Evolutionary conservation across 1,139 yeast species (phyloP).

Genomic region (Blastobotrys apis): DNA sequence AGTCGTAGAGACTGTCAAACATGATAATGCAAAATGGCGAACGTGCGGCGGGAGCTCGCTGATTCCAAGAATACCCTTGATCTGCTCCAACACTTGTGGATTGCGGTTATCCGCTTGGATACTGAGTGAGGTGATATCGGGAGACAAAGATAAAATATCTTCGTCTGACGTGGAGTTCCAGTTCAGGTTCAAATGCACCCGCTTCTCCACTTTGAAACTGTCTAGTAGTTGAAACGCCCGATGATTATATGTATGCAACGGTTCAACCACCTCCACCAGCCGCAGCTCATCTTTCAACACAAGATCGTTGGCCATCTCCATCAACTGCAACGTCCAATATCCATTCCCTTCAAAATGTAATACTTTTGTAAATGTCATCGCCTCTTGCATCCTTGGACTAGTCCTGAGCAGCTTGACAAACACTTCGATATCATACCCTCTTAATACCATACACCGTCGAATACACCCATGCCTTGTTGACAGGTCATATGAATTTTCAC

Average conservation of each 20-base stretch:
- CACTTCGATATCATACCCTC: background rate
- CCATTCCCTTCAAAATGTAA: too few species aligned
- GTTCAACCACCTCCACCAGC: background rate
- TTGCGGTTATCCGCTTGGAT: background rate
- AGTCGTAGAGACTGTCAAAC: background rate
- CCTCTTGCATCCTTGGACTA: background rate
- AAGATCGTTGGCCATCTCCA: too few species aligned
- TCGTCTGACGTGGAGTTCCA: background rate
- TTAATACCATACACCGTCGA: background rate
- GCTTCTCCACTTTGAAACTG: background rate
- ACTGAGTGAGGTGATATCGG: background rate
- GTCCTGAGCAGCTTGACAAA: background rate
- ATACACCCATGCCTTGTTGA: background rate
- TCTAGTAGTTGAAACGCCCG: too few species aligned
- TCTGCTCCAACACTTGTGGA: background rate
- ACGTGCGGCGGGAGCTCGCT: background rate
- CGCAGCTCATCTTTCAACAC: too few species aligned
- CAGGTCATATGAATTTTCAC: constrained; percentile 1
- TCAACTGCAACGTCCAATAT: too few species aligned
- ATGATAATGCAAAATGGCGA: background rate
- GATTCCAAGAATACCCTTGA: too few species aligned
- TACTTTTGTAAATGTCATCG: background rate
- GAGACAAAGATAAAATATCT: background rate
- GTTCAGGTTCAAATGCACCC: background rate
- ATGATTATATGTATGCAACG: too few species aligned